A percentile compares a stretch with the other conserved stretches of the same genome.
Conservation (phyloP, 1,139 yeast species). For the Martiniozyma asiatica region DNA sequence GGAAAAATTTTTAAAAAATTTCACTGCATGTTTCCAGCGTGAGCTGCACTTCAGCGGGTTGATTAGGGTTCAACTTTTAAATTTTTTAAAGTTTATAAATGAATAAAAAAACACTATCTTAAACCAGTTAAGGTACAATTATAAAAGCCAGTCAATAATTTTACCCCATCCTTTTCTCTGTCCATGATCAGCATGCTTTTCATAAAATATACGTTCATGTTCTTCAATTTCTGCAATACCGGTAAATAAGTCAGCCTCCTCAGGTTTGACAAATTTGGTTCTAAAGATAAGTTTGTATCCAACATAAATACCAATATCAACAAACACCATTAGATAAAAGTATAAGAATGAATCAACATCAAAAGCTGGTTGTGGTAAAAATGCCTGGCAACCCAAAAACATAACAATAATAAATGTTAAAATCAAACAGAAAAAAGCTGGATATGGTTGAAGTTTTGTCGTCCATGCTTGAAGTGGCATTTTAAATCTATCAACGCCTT, state of each 20-base stretch:
- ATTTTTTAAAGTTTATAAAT: too few relatives aligned
- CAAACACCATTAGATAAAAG: constrained; percentile 32
- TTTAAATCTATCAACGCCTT: constrained; percentile 25
- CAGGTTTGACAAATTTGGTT: constrained; percentile 30
- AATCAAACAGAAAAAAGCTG: constrained; percentile 27
- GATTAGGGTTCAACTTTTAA: too few relatives aligned
- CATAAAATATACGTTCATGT: constrained; percentile 12
- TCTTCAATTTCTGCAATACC: constrained; percentile 18
- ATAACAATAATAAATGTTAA: constrained; percentile 24
- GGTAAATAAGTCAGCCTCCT: constrained; percentile 33
- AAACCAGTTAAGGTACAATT: too few relatives aligned
- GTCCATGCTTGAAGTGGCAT: constrained; percentile 31
- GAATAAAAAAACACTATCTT: too few relatives aligned
- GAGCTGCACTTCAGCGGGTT: too few relatives aligned
- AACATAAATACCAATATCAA: constrained; percentile 24
- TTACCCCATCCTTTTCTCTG: constrained; percentile 2
- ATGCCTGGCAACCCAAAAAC: constrained; percentile 30
- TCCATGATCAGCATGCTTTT: too few relatives aligned
- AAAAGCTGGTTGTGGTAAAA: constrained; percentile 40
- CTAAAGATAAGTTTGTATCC: constrained; percentile 30
- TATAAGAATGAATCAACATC: constrained; percentile 30
- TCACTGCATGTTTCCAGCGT: too few relatives aligned
- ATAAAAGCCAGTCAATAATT: too few relatives aligned
- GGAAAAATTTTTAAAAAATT: too few relatives aligned
- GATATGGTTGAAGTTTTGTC: constrained; percentile 28